Conservation (phyloP, 805 yeast species). For the Wickerhamomyces queroliae region DNA sequence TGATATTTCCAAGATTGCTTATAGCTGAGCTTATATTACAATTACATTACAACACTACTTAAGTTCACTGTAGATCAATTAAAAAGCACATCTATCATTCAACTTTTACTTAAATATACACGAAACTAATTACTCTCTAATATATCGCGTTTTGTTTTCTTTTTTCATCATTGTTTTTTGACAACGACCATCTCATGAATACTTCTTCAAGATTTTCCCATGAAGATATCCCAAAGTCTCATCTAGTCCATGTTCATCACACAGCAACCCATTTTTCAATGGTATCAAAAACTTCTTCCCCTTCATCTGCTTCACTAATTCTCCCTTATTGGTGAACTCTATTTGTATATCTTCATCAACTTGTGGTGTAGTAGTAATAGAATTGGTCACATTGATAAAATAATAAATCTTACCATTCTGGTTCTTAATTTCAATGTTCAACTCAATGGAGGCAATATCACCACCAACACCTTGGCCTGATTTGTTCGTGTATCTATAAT, state of each 20-base stretch:
- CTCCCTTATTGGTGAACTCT: neutral
- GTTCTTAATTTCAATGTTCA: slow-evolving; percentile 1
- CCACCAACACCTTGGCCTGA: neutral
- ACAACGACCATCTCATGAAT: neutral
- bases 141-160: neutral
- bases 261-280: slow-evolving; percentile 1
- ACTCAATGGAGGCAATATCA: neutral
- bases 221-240: neutral
- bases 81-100: no score
- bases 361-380: no score
- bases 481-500: neutral
- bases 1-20: no score
- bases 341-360: neutral
- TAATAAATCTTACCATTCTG: slow-evolving; percentile 1
- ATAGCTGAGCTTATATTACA: no score
- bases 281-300: neutral
- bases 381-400: neutral
- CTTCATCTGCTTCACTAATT: neutral
- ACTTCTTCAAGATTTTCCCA: neutral
- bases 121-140: no score
- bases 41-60: no score
- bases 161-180: neutral
- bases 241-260: slow-evolving; percentile 1
- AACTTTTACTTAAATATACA: neutral
- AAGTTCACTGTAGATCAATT: no score